These are phyloP conservation scores for Paralagenidium karlingii DNA, from an alignment of 352 stramenopile species.

Conservation along the genomic window DNA sequence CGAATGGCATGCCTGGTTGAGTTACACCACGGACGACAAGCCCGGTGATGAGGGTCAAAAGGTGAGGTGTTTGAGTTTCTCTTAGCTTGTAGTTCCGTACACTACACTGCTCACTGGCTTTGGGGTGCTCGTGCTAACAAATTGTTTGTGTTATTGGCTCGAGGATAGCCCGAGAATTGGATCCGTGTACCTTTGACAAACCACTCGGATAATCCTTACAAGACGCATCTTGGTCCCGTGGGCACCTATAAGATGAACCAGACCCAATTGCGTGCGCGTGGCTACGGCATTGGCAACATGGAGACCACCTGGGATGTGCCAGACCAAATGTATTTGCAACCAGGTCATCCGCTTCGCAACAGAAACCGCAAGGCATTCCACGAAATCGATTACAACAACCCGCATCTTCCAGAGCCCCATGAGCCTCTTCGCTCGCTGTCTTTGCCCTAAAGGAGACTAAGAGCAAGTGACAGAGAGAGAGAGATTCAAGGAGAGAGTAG, in stretches of 20 bases:
- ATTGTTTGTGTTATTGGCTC: slow-evolving; percentile 2
- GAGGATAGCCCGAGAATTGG: slow-evolving; percentile 46
- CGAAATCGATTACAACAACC: slow-evolving; percentile 80
- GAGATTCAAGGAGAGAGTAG: too few species aligned
- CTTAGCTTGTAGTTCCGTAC: not conserved
- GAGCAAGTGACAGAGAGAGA: too few species aligned
- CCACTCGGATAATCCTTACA: slow-evolving; percentile 52
- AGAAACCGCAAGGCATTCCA: slow-evolving; percentile 62
- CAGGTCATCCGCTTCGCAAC: slow-evolving; percentile 46
- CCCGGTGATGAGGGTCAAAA: slow-evolving; percentile 48
- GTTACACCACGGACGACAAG: slow-evolving; percentile 59
- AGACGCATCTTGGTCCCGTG: slow-evolving; percentile 45
- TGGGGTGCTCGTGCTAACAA: not conserved
- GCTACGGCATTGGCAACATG: slow-evolving; percentile 69
- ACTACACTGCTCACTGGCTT: not conserved
- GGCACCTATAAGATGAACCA: slow-evolving; percentile 68
- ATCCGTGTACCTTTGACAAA: slow-evolving; percentile 34
- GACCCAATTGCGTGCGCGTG: slow-evolving; percentile 61
- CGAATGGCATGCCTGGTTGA: slow-evolving; percentile 80
- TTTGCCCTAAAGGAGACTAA: too few species aligned
- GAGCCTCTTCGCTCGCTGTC: too few species aligned
- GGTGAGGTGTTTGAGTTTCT: slow-evolving; percentile 12
- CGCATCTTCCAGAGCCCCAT: too few species aligned
- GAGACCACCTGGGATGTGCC: slow-evolving; percentile 40
- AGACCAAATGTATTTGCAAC: slow-evolving; percentile 79